Base-by-base conservation (phyloP, 1,284 basidiomycete genomes). In the Ganoderma leucocontextum region DNA sequence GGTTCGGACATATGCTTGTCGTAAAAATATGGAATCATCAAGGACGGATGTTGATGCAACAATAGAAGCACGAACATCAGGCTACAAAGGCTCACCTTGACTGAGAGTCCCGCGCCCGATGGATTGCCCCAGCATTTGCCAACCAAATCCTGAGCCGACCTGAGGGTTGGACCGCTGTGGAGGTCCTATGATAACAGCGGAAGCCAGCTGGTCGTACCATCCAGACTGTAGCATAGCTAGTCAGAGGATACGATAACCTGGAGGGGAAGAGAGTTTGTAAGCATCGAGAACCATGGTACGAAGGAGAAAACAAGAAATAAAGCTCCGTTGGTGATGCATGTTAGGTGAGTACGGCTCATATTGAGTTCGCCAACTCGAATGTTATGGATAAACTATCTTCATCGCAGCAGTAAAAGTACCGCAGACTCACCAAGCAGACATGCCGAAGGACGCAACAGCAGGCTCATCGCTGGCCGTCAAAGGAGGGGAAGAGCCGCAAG, bases 241-340 rank as follows among this genome's bases (percentile, higher is more conserved):
- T 42, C 41, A 15, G 41, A 19, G 41, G 41, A 0, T 1, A 49
- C 29, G 29, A 55, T 10, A 15, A 55, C 35, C 53, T 55, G 17
- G 35, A 35, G 25, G 29, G 1, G 17, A 55, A 10, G 29, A 8
- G 4, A 33, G 6, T 4, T 38, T 1, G 57, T 58, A 10, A 58
- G 57, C 8, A 19, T 33, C 25, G 35, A 58, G 7, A n/a, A n/a
- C 15, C n/a, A 39, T 22, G 2, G 8, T 19, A 10, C n/a, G 38
- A 60, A 29, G 55, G 52, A 15, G 5, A 58, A 12, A 38, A 38
- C 17, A 35, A 38, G 8, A 17, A 22, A 33, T 25, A 74, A 67
- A 17, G 79, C 78, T 91, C 90, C 88, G 90, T 88, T 91, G 90
- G 90, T 91, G 89, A 91, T 91, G 90, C 90, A 91, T 91, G 90